Evolutionary conservation across 2,329 filamentous ascomycete species (phyloP).

Genomic region (Phyllachora maydis): DNA sequence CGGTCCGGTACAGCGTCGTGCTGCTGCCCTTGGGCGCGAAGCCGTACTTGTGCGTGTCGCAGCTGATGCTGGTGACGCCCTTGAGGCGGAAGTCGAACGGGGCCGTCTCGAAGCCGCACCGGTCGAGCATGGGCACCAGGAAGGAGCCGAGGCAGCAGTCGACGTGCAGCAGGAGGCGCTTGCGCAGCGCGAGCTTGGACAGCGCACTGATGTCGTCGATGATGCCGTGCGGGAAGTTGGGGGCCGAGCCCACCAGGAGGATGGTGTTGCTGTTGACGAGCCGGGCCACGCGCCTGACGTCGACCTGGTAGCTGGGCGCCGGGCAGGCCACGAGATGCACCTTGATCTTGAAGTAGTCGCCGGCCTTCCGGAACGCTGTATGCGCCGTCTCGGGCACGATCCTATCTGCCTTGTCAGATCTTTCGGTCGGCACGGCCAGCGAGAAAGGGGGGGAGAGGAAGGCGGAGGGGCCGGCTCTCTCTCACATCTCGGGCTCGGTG

Average conservation of each 20-base stretch:
- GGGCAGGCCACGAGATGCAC: slow-evolving; percentile 76
- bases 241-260: slow-evolving; percentile 80
- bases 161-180: slow-evolving; percentile 75
- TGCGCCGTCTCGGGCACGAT: slow-evolving; percentile 90
- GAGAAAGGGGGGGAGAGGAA: no score
- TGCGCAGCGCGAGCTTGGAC: slow-evolving; percentile 60
- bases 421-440: no score
- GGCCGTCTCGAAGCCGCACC: slow-evolving; percentile 77
- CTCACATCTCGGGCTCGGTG: slow-evolving; percentile 84
- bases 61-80: slow-evolving; percentile 87
- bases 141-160: slow-evolving; percentile 97
- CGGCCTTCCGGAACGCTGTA: slow-evolving; percentile 90
- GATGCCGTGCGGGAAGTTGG: slow-evolving; percentile 96
- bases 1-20: slow-evolving; percentile 73
- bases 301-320: slow-evolving; percentile 67
- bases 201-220: slow-evolving; percentile 84
- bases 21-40: slow-evolving; percentile 97
- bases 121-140: slow-evolving; percentile 75
- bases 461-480: no score
- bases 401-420: no score
- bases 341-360: slow-evolving; percentile 93
- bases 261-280: slow-evolving; percentile 90
- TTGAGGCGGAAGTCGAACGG: slow-evolving; percentile 87
- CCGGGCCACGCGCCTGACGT: slow-evolving; percentile 55
- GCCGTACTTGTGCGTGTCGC: slow-evolving; percentile 97